phyloP scores from a whole-genome alignment of 495 filamentous ascomycete species.

The Penicillium simplicissimum region DNA sequence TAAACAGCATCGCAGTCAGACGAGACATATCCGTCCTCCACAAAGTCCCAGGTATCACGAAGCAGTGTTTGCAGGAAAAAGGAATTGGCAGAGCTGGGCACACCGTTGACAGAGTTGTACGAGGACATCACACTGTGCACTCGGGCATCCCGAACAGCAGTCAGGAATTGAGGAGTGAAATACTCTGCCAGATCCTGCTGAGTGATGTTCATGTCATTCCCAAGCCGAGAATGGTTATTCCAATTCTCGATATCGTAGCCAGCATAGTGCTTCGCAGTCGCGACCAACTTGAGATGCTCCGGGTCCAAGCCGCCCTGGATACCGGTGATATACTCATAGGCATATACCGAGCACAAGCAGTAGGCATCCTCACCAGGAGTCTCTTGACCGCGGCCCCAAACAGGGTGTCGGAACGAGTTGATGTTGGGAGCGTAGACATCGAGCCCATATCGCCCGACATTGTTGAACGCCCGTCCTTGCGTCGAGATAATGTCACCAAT shows the following conservation, averaged over 20 bases:
- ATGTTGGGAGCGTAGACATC: conserved; percentile 71
- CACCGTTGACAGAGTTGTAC: conserved; percentile 63
- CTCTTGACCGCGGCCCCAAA: conserved; percentile 64
- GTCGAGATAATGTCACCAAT: conserved; percentile 60
- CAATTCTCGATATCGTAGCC: conserved; percentile 68
- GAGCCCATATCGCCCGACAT: conserved; percentile 55
- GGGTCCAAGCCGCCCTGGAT: conserved; percentile 56
- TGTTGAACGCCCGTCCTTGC: conserved; percentile 68
- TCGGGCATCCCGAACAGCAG: conserved; percentile 51
- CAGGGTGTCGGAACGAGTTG: conserved; percentile 63
- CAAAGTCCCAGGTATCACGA: conserved; percentile 49
- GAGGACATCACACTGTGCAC: conserved; percentile 61
- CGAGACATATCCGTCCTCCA: conserved; percentile 56
- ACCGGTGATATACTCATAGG: conserved; percentile 59
- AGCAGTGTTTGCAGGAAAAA: conserved; percentile 60
- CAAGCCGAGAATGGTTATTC: conserved; percentile 52
- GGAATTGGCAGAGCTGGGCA: conserved; percentile 55
- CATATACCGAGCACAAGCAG: conserved; percentile 53
- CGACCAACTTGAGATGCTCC: conserved; percentile 53
- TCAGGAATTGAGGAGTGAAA: conserved; percentile 39
- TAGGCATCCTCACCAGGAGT: conserved; percentile 64
- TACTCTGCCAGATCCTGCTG: conserved; percentile 59
- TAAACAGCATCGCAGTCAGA: conserved; percentile 60
- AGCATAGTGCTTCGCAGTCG: conserved; percentile 66
- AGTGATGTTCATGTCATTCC: conserved; percentile 56